These are phyloP conservation scores for Candida palmyrensis DNA, from an alignment of 805 yeast species.

Conservation along the genomic window DNA sequence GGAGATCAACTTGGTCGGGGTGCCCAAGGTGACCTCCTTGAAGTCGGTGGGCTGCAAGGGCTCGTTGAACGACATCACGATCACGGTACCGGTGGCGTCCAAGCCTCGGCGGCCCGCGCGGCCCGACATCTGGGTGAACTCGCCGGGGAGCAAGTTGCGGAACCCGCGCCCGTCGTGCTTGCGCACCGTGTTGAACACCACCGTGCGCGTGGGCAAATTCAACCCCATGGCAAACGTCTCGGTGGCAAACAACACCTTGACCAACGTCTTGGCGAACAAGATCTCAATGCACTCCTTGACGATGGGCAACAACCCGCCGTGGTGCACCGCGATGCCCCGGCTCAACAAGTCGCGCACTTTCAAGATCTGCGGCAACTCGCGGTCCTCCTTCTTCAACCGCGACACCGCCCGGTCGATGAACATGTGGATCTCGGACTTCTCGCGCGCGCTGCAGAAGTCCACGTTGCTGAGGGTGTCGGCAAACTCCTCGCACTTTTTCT, in stretches of 20 bases:
- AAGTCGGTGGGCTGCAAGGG: conserved; percentile 56
- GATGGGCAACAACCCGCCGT: conserved; percentile 89
- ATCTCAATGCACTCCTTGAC: conserved; percentile 93
- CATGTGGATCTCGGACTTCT: conserved; percentile 88
- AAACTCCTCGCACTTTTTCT: conserved; percentile 89
- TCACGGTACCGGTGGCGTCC: conserved; percentile 91
- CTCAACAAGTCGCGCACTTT: conserved; percentile 76
- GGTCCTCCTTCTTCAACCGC: conserved; percentile 83
- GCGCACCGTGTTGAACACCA: conserved; percentile 76
- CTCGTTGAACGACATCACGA: conserved; percentile 76
- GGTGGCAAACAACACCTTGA: conserved; percentile 91
- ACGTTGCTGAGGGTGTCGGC: conserved; percentile 72
- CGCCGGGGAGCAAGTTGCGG: conserved; percentile 87
- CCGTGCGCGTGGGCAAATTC: conserved; percentile 94
- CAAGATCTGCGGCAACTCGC: conserved; percentile 87
- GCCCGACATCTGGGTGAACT: conserved; percentile 98
- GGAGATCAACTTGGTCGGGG: conserved; percentile 83
- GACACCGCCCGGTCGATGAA: conserved; percentile 86
- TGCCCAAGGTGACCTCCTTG: conserved; percentile 80
- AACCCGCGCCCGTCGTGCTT: conserved; percentile 88
- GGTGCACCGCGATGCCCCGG: conserved; percentile 94
- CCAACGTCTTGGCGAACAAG: conserved; percentile 76
- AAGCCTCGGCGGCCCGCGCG: conserved; percentile 98
- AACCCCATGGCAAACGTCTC: conserved; percentile 99
- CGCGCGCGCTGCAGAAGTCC: conserved; percentile 79